These are phyloP conservation scores for Pogostemon cablin DNA, from an alignment of 257 asterid genomes.

Conservation along the genomic window DNA sequence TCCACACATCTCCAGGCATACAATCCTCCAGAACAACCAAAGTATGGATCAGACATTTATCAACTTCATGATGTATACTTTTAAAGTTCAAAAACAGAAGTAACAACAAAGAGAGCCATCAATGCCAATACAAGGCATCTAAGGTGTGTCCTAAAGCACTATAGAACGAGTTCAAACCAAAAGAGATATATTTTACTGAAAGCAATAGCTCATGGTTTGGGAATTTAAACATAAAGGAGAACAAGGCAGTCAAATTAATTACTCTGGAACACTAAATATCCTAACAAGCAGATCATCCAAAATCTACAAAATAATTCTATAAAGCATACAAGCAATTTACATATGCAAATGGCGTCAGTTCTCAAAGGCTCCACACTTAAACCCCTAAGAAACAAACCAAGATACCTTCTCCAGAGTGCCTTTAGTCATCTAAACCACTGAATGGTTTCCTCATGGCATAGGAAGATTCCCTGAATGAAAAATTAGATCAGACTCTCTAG, in stretches of 20 bases:
- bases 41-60: slow-evolving; percentile 64
- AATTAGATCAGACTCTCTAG: slow-evolving; percentile 77
- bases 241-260: slow-evolving; percentile 9
- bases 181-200: background rate
- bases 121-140: slow-evolving; percentile 2
- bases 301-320: slow-evolving; percentile 4
- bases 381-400: slow-evolving; percentile 83
- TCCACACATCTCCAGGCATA: slow-evolving; percentile 59
- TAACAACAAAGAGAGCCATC: slow-evolving; percentile 28
- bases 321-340: slow-evolving; percentile 7
- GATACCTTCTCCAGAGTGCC: slow-evolving; percentile 98
- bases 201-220: background rate
- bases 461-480: slow-evolving; percentile 90
- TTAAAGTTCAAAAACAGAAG: slow-evolving; percentile 27
- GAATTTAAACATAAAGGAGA: slow-evolving; percentile 1
- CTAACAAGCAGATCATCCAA: slow-evolving; percentile 17
- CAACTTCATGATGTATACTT: slow-evolving; percentile 41
- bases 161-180: slow-evolving; percentile 5
- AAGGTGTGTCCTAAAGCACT: slow-evolving; percentile 19
- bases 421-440: slow-evolving; percentile 91
- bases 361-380: slow-evolving; percentile 52
- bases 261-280: slow-evolving; percentile 10
- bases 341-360: slow-evolving; percentile 31
- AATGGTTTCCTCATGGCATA: slow-evolving; percentile 87
- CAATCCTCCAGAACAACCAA: slow-evolving; percentile 75